Base-by-base conservation (phyloP, 2,329 filamentous ascomycete genomes). In the Penicillium sp. region DNA sequence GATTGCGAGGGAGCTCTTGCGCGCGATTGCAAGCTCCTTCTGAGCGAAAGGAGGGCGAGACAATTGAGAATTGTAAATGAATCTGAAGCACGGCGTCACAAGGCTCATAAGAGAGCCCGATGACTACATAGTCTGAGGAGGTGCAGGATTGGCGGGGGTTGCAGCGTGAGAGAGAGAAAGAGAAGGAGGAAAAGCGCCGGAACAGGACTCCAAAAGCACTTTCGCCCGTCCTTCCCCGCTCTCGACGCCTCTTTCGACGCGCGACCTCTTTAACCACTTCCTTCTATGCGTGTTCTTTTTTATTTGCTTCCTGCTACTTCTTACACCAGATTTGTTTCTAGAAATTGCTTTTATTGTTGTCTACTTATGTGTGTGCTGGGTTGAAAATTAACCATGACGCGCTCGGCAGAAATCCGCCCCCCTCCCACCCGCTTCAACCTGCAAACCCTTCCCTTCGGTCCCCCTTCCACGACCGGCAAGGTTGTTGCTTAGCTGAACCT, bases 101-200 rank as follows among this genome's bases (percentile, higher is more conserved):
- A 62, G 72, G 71, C 67, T 69, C 67, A 60, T 64, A 61, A 49
- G 57, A 68, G 63, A 69, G 68, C 68, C 65, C 64, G 64, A 69
- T 62, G 70, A 69, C 74, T 75, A 76, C 74, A 76, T 76, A 76
- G 70, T 75, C 68, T 62, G 69, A 59, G 65, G 70, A 68, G 68
- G 66, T 68, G 62, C 63, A 68, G 67, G 71, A 68, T 62, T 73
- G 68, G 63, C 58, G 65, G 65, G 67, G 60, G 70, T 65, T 54
- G 61, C 61, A 66, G 68, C 66, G 50, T 63, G 33, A 9, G 63
- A 66, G 67, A 63, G 65, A 54, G 52, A 54, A 65, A 69, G 64
- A 68, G 61, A 69, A 60, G 64, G 65, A 65, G 65, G 50, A 66
- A 65, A 67, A 71, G 64, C 64, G 62, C 60, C 68, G 64, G 67